These are phyloP conservation scores for Larix sibirica DNA, from an alignment of 83 land plant genomes.

Conservation along the genomic window DNA sequence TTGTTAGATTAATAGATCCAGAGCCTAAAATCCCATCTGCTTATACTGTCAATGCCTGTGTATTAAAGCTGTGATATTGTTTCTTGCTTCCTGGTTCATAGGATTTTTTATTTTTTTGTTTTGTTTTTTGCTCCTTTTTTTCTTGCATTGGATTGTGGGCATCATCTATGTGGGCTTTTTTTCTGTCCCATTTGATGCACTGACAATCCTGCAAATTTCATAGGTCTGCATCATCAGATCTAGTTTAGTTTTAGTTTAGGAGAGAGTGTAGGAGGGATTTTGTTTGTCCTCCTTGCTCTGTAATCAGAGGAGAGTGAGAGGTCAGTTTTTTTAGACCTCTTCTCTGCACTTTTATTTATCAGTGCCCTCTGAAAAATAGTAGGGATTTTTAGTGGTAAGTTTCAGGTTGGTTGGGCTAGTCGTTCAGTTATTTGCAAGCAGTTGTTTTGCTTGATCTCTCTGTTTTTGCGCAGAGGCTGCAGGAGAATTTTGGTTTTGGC, in stretches of 20 bases:
- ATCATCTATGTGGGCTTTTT: slow-evolving; percentile 1
- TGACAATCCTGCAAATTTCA: not conserved
- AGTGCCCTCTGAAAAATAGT: not conserved
- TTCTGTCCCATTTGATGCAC: slow-evolving; percentile 16
- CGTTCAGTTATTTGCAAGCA: not conserved
- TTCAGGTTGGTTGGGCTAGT: not conserved
- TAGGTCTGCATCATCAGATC: not conserved
- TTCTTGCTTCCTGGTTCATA: not conserved
- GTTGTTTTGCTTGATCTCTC: not conserved
- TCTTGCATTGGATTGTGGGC: not conserved
- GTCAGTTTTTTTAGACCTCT: slow-evolving; percentile 7
- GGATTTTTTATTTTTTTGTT: not conserved
- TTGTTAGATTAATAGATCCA: too few species aligned
- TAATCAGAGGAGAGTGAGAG: not conserved
- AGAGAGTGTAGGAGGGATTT: not conserved
- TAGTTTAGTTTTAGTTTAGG: not conserved
- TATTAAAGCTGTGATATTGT: not conserved
- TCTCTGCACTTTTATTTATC: not conserved
- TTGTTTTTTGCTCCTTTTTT: not conserved
- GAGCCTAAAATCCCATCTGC: not conserved
- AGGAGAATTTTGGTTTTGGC: not conserved
- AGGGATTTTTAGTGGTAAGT: not conserved
- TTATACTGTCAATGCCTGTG: not conserved
- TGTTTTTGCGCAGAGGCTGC: not conserved
- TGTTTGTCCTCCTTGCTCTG: not conserved